phyloP scores from a whole-genome alignment of 306 rosid species.

The Parietaria judaica region DNA sequence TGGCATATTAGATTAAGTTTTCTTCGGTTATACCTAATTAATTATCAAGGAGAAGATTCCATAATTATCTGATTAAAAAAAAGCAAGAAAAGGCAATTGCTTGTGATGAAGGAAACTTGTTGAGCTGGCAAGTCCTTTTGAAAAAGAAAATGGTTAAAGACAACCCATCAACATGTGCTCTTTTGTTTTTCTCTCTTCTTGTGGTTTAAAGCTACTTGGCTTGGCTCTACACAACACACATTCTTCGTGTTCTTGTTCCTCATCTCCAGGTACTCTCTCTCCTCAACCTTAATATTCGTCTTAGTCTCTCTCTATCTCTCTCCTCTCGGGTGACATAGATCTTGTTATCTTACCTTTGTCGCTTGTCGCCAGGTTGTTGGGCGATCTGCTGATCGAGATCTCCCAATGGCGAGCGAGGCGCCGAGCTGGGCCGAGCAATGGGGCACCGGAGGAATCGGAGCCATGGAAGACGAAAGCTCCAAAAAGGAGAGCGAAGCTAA shows the following conservation, averaged over 20 bases:
- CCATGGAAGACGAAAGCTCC: slow-evolving; percentile 51
- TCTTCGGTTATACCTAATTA: slow-evolving; percentile 2
- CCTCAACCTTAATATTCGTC: slow-evolving; percentile 11
- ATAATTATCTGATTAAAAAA: slow-evolving; percentile 26
- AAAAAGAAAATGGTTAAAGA: slow-evolving; percentile 29
- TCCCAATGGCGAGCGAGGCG: slow-evolving; percentile 56
- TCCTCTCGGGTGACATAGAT: too few relatives aligned
- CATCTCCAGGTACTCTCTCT: slow-evolving; percentile 27
- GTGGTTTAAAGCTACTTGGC: slow-evolving; percentile 9
- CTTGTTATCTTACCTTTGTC: neutral
- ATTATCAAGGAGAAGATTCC: slow-evolving; percentile 11
- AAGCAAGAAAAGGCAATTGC: slow-evolving; percentile 37
- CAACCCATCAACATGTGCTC: slow-evolving; percentile 33
- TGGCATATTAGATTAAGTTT: neutral
- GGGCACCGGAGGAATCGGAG: slow-evolving; percentile 94
- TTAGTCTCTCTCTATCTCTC: neutral
- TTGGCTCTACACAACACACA: neutral
- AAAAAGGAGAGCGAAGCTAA: slow-evolving; percentile 25
- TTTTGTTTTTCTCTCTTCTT: slow-evolving; percentile 12
- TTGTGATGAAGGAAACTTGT: slow-evolving; percentile 50
- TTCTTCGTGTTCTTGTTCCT: neutral
- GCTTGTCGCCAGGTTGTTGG: too few relatives aligned
- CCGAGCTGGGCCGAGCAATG: slow-evolving; percentile 94
- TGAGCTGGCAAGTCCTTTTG: slow-evolving; percentile 58
- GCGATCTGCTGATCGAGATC: neutral